Conservation (phyloP, 2,329 filamentous ascomycete genomes). For the Epichloe bromicola region DNA sequence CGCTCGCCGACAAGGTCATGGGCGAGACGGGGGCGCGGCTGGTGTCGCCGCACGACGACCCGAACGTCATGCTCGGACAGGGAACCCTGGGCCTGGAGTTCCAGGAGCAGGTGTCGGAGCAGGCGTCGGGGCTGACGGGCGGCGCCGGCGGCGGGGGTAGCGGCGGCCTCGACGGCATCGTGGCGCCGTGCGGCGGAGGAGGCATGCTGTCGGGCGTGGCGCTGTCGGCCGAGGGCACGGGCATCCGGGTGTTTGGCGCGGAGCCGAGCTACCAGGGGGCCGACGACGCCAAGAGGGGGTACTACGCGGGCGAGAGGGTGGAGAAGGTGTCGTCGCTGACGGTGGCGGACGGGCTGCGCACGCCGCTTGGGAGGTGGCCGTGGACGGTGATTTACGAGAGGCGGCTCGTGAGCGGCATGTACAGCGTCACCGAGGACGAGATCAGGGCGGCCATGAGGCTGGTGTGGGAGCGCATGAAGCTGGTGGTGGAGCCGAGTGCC, state of each 20-base stretch:
- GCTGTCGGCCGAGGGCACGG: constrained; percentile 56
- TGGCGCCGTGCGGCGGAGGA: constrained; percentile 77
- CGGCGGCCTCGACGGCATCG: constrained; percentile 49
- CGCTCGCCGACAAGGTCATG: too few relatives aligned
- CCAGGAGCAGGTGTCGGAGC: too few relatives aligned
- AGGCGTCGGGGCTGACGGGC: constrained; percentile 15
- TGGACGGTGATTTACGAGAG: constrained; percentile 66
- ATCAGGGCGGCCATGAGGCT: constrained; percentile 65
- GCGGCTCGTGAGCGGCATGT: constrained; percentile 56
- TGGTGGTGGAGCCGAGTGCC: constrained; percentile 75
- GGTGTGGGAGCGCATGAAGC: constrained; percentile 77
- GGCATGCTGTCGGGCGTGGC: constrained; percentile 79
- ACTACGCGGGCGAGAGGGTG: constrained; percentile 51
- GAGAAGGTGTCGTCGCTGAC: constrained; percentile 61
- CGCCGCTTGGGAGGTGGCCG: constrained; percentile 62
- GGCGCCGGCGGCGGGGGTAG: constrained; percentile 4
- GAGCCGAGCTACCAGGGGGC: constrained; percentile 75
- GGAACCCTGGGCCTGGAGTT: too few relatives aligned
- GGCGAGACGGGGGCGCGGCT: too few relatives aligned
- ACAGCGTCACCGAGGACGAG: constrained; percentile 66
- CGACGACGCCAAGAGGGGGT: constrained; percentile 66
- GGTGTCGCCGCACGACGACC: too few relatives aligned
- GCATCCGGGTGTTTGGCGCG: constrained; percentile 68
- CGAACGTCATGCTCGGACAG: too few relatives aligned
- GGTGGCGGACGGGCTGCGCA: constrained; percentile 79